phyloP scores from a whole-genome alignment of 164 flowering plant genomes.

The Liquidambar formosana region DNA sequence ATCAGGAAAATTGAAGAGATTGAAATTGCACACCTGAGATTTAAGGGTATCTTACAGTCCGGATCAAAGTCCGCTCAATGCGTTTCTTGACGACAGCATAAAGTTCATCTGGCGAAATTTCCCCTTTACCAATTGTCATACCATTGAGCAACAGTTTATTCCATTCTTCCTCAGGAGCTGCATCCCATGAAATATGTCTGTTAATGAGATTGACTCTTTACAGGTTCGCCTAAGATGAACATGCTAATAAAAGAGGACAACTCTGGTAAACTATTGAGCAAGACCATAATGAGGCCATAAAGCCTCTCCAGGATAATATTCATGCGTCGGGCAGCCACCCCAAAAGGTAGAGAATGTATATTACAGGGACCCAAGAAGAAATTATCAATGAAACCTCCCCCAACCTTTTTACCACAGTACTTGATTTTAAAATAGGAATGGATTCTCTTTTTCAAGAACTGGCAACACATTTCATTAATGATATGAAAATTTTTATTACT shows the following conservation, averaged over 20 bases:
- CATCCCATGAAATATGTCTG: constrained; percentile 16
- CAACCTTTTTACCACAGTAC: background rate
- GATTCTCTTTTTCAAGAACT: background rate
- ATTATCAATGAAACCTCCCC: background rate
- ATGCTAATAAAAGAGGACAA: background rate
- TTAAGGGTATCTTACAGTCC: constrained; percentile 55
- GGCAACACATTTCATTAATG: background rate
- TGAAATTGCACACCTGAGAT: background rate
- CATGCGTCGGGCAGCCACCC: background rate
- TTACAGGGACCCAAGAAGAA: background rate
- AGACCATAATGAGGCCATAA: background rate
- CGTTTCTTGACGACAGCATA: constrained; percentile 76
- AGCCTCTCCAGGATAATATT: background rate
- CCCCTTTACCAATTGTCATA: constrained; percentile 71
- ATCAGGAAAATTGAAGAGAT: constrained; percentile 6
- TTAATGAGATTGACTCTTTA: background rate
- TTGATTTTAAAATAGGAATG: background rate
- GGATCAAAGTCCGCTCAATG: constrained; percentile 67
- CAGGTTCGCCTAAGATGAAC: background rate
- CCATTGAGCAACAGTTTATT: constrained; percentile 67
- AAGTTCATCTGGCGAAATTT: constrained; percentile 63
- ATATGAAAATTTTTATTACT: background rate
- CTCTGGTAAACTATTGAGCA: background rate
- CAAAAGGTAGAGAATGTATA: background rate
- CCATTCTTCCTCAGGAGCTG: constrained; percentile 91